Evolutionary conservation across 305 asterid genomes (phyloP), one percentile per base, ranked within the genome.

Genomic region (Lippia alba): DNA sequence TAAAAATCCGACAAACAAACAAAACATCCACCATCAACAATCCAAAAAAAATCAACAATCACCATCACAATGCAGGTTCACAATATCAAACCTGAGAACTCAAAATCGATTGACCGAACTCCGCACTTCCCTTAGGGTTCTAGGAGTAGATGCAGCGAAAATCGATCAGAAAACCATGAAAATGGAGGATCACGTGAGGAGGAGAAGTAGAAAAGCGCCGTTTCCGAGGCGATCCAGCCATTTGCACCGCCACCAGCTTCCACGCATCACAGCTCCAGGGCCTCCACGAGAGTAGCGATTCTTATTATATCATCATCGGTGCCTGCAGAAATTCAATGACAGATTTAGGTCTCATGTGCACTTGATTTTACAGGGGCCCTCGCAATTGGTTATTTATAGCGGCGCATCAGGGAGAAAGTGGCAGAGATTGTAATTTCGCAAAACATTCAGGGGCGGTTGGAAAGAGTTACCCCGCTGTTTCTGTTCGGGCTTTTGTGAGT

Each of bases 181-280:
- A 70, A 17, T 12, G 58, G 56, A 61, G 72, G 63, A 56, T 75
- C 70, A 59, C 49, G 12, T 41, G 56, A 33, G 73, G 20, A 15
- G 75, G 58, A 58, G 66, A 30, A 45, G 64, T 5, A 33, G 59
- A 73, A 75, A 33, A 66, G 63, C 74, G 70, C 16, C 68, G 69
- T 72, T 78, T 64, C 65, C 74, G 67, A 75, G 67, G 83, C 74
- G 84, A 79, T 77, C 85, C 75, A 74, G 81, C 86, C 89, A 82
- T 79, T 61, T 54, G 71, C 74, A 69, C 74, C 69, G 77, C 72
- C 82, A 81, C 36, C 68, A 65, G 70, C 72, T 76, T 80, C 79
- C 89, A 79, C 84, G 87, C 82, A 82, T 80, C 91, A 75, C 77
- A 77, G 50, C 76, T 75, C 44, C 60, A 33, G 74, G 68, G 72